Base-by-base conservation (phyloP, 495 filamentous ascomycete species). In the Trichoderma reesei region DNA sequence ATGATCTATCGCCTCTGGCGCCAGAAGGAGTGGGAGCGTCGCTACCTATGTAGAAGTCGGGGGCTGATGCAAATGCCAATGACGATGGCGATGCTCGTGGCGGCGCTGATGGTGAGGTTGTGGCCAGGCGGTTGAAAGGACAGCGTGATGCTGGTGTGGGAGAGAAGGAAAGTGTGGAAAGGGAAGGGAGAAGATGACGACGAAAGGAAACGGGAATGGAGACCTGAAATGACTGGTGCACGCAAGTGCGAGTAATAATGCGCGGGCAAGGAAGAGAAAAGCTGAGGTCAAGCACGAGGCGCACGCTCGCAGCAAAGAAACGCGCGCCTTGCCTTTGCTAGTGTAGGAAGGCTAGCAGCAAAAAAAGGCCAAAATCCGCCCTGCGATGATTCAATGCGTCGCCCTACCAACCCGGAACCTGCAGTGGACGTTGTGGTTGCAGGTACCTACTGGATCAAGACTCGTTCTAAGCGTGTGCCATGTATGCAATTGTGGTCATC, bases 281-380 rank as follows among this genome's bases (percentile, higher is more conserved):
- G 51, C 51, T 56, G 51, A 56, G 51, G 51, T 56, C 51, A 56
- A 56, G 51, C 51, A 56, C 51, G 51, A 56, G 51, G 51, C 51
- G 51, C 51, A 56, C 51, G 51, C 26, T 14, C 51, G 31, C 44
- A 18, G 26, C 26, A 26, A 26, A 26, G 26, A 26, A 26, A 26
- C 26, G 26, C 26, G 26, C 26, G 26, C 26, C 26, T 26, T 26
- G 26, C 26, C 44, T 33, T 56, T 11, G 51, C 51, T 56, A 48
- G 20, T 34, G 26, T 26, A 26, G 26, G 26, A 56, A 56, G 51
- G 51, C 51, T 56, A 56, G 51, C 51, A 56, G 51, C 9, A 56
- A 33, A 56, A 56, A 26, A 26, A 26, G 26, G 51, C 51, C 51
- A 56, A 44, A 44, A 56, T 34, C 11, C 51, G 51, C 51, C 51